These are phyloP conservation scores for Tricholoma bakamatsutake DNA, from an alignment of 768 basidiomycete species.

Conservation along the genomic window DNA sequence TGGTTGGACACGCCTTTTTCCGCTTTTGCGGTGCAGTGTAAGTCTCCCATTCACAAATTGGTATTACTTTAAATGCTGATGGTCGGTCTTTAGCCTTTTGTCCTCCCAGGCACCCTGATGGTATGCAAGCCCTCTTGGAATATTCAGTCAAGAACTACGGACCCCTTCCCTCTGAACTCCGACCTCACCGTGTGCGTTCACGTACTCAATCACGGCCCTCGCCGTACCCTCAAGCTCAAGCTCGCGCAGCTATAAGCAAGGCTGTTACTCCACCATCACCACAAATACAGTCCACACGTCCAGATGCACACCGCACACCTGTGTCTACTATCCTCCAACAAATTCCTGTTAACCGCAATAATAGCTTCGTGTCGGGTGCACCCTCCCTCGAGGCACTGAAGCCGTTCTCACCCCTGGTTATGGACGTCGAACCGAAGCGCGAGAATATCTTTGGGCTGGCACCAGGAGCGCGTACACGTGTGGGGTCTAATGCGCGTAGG, in stretches of 20 bases:
- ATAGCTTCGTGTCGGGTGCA: slow-evolving; percentile 32
- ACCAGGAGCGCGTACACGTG: slow-evolving; percentile 41
- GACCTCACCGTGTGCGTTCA: slow-evolving; percentile 54
- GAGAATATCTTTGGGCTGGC: slow-evolving; percentile 29
- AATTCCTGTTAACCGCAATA: slow-evolving; percentile 36
- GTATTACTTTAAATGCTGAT: slow-evolving; percentile 5
- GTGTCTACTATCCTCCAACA: slow-evolving; percentile 31
- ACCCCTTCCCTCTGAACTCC: slow-evolving; percentile 69
- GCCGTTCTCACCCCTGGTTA: slow-evolving; percentile 34
- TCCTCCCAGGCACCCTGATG: slow-evolving; percentile 56
- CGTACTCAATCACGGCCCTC: slow-evolving; percentile 68
- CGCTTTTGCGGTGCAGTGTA: slow-evolving; percentile 66
- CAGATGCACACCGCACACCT: slow-evolving; percentile 11
- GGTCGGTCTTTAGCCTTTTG: slow-evolving; percentile 50
- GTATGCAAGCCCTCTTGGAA: slow-evolving; percentile 69
- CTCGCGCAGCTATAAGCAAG: slow-evolving; percentile 25
- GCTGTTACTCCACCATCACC: slow-evolving; percentile 37
- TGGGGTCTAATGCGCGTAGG: slow-evolving; percentile 51
- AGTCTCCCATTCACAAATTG: slow-evolving; percentile 20
- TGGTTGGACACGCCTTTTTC: slow-evolving; percentile 77
- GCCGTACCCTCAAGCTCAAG: slow-evolving; percentile 58
- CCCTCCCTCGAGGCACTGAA: slow-evolving; percentile 36
- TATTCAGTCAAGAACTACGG: slow-evolving; percentile 68
- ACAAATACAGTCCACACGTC: slow-evolving; percentile 17
- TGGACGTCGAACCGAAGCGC: slow-evolving; percentile 34